Percentiles rank a stretch among this genome's conserved stretches.
Evolutionary conservation across 768 basidiomycete species (phyloP).

Genomic region (Mycena sanguinolenta): DNA sequence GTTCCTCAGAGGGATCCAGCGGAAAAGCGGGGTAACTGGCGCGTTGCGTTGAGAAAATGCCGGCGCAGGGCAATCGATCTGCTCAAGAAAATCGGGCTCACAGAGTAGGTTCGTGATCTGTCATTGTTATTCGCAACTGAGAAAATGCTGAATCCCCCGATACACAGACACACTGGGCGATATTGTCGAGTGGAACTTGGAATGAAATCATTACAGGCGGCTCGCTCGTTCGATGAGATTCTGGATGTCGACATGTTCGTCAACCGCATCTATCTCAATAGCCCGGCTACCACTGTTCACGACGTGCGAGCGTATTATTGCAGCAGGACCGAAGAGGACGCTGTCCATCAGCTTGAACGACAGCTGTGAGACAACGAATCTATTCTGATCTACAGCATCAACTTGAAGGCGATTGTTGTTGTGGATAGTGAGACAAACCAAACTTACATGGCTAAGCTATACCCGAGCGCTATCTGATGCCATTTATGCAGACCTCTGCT

Average conservation of each 20-base stretch:
- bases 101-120: constrained; percentile 75
- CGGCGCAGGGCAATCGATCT: constrained; percentile 95
- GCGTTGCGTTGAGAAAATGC: constrained; percentile 93
- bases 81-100: constrained; percentile 95
- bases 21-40: constrained; percentile 90
- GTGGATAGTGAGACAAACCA: constrained; percentile 72
- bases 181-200: constrained; percentile 97
- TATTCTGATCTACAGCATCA: constrained; percentile 91
- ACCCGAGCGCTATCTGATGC: constrained; percentile 36
- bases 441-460: constrained; percentile 18
- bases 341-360: constrained; percentile 94
- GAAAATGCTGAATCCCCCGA: constrained; percentile 16
- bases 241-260: constrained; percentile 97
- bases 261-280: constrained; percentile 98
- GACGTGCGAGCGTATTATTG: constrained; percentile 74
- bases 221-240: constrained; percentile 95
- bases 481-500: constrained; percentile 65
- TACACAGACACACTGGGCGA: constrained; percentile 85
- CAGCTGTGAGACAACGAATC: constrained; percentile 99
- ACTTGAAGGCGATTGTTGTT: constrained; percentile 93
- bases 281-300: constrained; percentile 88
- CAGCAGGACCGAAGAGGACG: constrained; percentile 75
- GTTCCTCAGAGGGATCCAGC: constrained; percentile 71
- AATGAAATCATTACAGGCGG: constrained; percentile 96
- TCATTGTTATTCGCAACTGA: no score